Evolutionary conservation across 371 early-diverging fungal genomes (phyloP).

Genomic region (Mucor mucedo): DNA sequence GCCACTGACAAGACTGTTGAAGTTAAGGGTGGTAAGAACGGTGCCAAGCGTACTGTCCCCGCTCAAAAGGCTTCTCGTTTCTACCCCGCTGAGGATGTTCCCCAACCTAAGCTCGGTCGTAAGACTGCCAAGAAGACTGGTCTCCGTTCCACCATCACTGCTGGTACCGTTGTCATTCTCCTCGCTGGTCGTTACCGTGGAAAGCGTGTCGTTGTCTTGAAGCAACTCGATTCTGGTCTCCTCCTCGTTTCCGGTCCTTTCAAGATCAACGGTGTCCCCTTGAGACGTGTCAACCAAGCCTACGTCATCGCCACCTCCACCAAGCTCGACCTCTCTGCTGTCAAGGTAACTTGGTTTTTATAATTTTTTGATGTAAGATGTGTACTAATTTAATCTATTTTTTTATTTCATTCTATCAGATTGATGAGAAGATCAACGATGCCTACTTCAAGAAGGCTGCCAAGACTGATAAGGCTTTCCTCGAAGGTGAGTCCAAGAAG

Average conservation of each 20-base stretch:
- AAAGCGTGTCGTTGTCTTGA: constrained; percentile 98
- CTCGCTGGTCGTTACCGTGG: constrained; percentile 95
- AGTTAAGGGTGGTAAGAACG: constrained; percentile 87
- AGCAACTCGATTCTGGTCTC: constrained; percentile 93
- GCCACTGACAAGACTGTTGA: constrained; percentile 71
- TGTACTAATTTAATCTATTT: too few species aligned
- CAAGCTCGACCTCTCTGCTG: constrained; percentile 86
- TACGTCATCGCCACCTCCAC: constrained; percentile 98
- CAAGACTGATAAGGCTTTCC: constrained; percentile 86
- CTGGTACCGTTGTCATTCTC: constrained; percentile 97
- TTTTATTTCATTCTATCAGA: constrained; percentile 19
- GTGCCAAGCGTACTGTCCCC: constrained; percentile 75
- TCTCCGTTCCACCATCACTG: constrained; percentile 91
- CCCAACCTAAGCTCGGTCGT: constrained; percentile 77
- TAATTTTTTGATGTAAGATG: too few species aligned
- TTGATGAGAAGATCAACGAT: constrained; percentile 87
- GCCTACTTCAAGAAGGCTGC: constrained; percentile 86
- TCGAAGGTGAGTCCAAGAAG: constrained; percentile 78
- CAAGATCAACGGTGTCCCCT: constrained; percentile 97
- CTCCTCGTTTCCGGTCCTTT: constrained; percentile 96
- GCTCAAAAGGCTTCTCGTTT: constrained; percentile 77
- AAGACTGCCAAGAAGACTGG: constrained; percentile 77
- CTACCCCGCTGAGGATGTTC: constrained; percentile 88
- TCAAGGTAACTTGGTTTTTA: constrained; percentile 55
- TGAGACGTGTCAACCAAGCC: constrained; percentile 97